Base-by-base conservation (phyloP, 345 rosid genomes). In the Gossypium anomalum region DNA sequence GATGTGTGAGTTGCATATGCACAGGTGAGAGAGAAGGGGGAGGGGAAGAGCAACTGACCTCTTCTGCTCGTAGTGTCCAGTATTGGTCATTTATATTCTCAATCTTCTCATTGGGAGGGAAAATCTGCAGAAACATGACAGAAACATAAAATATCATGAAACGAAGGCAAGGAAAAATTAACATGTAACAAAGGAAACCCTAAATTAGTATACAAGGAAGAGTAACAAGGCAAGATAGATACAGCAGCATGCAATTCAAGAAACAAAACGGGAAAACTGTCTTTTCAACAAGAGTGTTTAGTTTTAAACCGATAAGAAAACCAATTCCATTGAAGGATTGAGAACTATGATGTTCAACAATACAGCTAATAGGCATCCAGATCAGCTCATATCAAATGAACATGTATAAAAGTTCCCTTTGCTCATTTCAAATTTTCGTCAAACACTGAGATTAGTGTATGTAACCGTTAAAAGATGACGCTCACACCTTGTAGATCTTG, bases 21-120 rank as follows among this genome's bases (percentile, higher is more conserved):
- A 55, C 38, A 34, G 38, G 38, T 0, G 38, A 34, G 38, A 7
- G 34, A 43, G 80, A 59, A 68, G 56, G 67, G 22, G n/a, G 5
- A 56, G n/a, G 20, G 1, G 66, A 67, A 55, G 4, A 69, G 3
- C 55, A 47, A 78, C 78, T 75, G 69, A 86, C 99, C 97, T 95
- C 99, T 85, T 95, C 99, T 71, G 97, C 99, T 70, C 97, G 90
- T 73, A 93, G 73, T 59, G 97, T 91, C 99, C 97, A 93, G 86
- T 89, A 93, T 72, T 91, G 97, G 81, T 95, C 97, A 88, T 90
- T 93, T 76, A 95, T 91, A 73, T 88, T 90, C 83, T 93, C 97
- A 76, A 95, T 95, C 86, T 86, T 91, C 83, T 93, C 97, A 75
- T 73, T 75, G 48, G 81, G 85, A 44, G 99, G 94, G 76, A 95